These are phyloP conservation scores for Apiotrichum gracile DNA, from an alignment of 1,284 basidiomycete genomes.

Conservation along the genomic window DNA sequence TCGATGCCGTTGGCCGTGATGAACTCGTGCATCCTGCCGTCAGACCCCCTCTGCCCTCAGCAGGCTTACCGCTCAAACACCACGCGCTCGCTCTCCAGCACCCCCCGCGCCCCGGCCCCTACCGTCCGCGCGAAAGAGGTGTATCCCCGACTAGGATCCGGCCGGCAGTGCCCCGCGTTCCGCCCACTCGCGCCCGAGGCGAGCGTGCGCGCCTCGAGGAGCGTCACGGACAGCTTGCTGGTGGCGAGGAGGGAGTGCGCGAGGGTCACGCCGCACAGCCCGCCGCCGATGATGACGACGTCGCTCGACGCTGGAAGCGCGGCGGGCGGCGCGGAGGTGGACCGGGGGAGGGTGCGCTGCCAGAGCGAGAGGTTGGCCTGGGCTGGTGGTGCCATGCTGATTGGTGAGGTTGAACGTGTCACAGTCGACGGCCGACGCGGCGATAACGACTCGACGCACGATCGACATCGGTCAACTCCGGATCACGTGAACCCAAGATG, in stretches of 20 bases:
- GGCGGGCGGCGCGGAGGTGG: constrained; percentile 19
- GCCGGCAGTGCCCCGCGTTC: constrained; percentile 44
- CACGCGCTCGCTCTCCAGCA: constrained; percentile 7
- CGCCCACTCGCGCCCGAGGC: constrained; percentile 42
- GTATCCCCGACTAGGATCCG: constrained; percentile 35
- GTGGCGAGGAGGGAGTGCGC: constrained; percentile 21
- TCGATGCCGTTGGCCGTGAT: constrained; percentile 26
- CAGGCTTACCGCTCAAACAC: constrained; percentile 1
- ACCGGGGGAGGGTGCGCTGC: constrained; percentile 34
- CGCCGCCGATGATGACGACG: constrained; percentile 37
- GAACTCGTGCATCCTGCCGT: constrained; percentile 19
- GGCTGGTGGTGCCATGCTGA: constrained; percentile 9
- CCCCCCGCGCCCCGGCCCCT: constrained; percentile 17
- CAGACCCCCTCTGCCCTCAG: neutral
- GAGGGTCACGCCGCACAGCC: constrained; percentile 32
- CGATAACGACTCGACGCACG: no score
- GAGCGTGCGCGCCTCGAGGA: constrained; percentile 42
- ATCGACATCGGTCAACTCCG: no score
- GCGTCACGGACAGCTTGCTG: constrained; percentile 14
- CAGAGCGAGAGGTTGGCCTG: constrained; percentile 30
- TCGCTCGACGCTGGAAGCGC: constrained; percentile 27
- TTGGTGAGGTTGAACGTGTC: neutral
- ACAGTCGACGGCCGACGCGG: no score
- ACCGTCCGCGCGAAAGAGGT: constrained; percentile 29
- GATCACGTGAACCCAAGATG: no score